Evolutionary conservation across 306 rosid species (phyloP).

Genomic region (Cicer chorassanicum): DNA sequence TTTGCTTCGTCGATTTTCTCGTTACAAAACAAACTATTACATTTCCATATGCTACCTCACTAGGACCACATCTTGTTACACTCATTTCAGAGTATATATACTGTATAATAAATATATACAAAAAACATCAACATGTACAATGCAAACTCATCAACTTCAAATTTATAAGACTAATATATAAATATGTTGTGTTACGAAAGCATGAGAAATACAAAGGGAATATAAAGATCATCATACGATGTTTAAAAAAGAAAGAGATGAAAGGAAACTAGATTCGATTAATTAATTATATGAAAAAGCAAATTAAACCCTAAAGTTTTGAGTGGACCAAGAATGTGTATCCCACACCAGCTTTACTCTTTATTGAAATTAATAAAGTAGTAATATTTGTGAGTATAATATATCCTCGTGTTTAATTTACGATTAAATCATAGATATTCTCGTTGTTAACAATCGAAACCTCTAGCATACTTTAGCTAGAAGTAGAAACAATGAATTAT

Average conservation of each 20-base stretch:
- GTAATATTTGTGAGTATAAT: background rate
- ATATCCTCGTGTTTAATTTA: background rate
- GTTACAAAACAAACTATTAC: no score
- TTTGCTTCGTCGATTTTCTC: no score
- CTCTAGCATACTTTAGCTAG: background rate
- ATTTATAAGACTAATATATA: no score
- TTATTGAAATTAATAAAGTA: background rate
- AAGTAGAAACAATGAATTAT: background rate
- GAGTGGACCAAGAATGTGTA: constrained; percentile 42
- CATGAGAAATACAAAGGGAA: background rate
- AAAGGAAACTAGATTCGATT: background rate
- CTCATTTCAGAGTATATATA: no score
- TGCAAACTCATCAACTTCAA: no score
- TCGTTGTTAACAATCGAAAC: background rate
- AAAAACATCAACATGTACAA: no score
- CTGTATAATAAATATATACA: no score
- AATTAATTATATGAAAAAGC: background rate
- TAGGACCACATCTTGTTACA: no score
- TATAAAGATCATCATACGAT: background rate
- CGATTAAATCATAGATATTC: background rate
- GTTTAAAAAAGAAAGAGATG: background rate
- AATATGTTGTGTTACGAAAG: no score
- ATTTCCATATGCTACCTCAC: no score
- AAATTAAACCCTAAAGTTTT: constrained; percentile 45
- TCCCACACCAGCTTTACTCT: constrained; percentile 41